A percentile compares a stretch with the other conserved stretches of the same genome.
Conservation (phyloP, 2,329 filamentous ascomycete species). For the Tothia fuscella region DNA sequence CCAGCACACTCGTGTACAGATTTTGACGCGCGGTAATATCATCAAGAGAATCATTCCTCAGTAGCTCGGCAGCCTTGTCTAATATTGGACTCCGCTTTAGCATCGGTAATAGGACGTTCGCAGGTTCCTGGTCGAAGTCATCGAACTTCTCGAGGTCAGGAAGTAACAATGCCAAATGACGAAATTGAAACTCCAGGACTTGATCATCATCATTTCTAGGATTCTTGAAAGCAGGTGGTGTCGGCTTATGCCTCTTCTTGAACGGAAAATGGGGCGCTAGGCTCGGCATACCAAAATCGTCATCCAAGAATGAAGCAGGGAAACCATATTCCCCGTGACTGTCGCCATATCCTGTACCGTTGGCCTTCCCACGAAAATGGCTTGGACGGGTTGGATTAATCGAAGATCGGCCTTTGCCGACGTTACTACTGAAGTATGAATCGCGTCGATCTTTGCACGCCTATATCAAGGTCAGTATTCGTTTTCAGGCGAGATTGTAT, state of each 20-base stretch:
- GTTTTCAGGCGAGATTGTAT: no score
- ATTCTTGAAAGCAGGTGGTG: neutral
- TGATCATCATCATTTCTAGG: neutral
- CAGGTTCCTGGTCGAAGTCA: conserved; percentile 22
- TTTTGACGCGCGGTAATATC: conserved; percentile 22
- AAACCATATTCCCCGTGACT: neutral
- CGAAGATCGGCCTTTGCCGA: conserved; percentile 1
- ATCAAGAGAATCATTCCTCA: conserved; percentile 30
- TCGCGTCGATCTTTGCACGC: conserved; percentile 11
- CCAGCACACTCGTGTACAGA: conserved; percentile 29
- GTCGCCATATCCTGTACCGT: conserved; percentile 4
- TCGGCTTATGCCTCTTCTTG: neutral
- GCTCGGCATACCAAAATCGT: neutral
- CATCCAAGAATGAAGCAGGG: no score
- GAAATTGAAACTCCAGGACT: neutral
- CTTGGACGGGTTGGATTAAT: neutral
- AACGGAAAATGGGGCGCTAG: neutral
- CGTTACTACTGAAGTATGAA: conserved; percentile 7
- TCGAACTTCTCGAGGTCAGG: conserved; percentile 15
- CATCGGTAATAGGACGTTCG: conserved; percentile 21
- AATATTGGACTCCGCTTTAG: conserved; percentile 26
- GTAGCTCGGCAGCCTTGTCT: conserved; percentile 25
- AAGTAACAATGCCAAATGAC: conserved; percentile 18
- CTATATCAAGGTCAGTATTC: no score
- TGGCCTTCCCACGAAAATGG: neutral